These are phyloP conservation scores for Fusarium sp. DNA, from an alignment of 2,329 filamentous ascomycete genomes.

Conservation along the genomic window DNA sequence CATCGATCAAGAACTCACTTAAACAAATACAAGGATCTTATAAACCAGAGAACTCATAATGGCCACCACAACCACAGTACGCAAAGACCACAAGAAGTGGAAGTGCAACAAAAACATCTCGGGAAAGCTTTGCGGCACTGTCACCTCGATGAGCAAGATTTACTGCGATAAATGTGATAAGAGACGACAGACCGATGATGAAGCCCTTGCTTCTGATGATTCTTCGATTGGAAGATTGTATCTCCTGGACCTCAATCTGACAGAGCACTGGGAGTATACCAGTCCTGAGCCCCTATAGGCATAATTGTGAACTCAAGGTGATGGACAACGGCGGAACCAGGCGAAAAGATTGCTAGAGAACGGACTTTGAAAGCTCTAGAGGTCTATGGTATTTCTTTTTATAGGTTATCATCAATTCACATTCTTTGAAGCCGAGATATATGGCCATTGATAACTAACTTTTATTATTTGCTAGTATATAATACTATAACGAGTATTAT, in stretches of 20 bases:
- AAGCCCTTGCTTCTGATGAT: not conserved
- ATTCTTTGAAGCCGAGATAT: not conserved
- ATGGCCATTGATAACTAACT: not conserved
- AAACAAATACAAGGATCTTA: fast-evolving
- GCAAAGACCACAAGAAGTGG: constrained; percentile 16
- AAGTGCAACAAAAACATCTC: not conserved
- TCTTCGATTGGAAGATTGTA: not conserved
- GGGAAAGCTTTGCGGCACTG: not conserved
- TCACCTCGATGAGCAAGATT: not conserved
- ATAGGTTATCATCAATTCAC: not conserved
- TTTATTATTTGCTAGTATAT: not conserved
- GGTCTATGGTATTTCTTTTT: too few species aligned
- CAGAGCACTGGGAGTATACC: not conserved
- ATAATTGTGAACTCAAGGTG: not conserved
- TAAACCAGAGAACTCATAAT: not conserved
- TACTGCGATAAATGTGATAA: not conserved
- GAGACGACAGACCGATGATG: not conserved
- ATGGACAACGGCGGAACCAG: fast-evolving
- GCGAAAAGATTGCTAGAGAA: fast-evolving
- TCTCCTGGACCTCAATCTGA: not conserved
- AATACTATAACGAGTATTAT: not conserved
- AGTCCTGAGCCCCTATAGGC: not conserved
- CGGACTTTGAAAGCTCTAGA: fast-evolving
- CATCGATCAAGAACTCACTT: fast-evolving
- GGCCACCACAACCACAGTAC: not conserved